Percentiles rank a stretch among this genome's conserved stretches.
These are phyloP conservation scores for Jamesozyma piceae DNA, from an alignment of 805 yeast species.

Conservation along the genomic window DNA sequence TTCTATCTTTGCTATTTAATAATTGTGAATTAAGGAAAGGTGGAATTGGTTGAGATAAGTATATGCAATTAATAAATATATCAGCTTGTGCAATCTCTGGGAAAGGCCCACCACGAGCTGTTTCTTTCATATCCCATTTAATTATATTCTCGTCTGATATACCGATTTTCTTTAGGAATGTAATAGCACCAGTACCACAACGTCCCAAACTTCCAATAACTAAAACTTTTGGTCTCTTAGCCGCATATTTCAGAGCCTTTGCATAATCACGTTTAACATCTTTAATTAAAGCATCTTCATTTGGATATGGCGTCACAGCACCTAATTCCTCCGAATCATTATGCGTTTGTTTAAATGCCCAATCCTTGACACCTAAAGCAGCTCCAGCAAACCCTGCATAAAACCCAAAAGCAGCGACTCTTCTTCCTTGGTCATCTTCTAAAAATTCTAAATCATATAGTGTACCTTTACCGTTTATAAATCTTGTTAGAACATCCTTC, in stretches of 20 bases:
- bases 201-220: slow-evolving; percentile 97
- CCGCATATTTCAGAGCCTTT: slow-evolving; percentile 51
- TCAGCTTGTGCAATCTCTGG: slow-evolving; percentile 79
- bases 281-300: slow-evolving; percentile 64
- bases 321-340: slow-evolving; percentile 59
- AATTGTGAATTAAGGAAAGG: slow-evolving; percentile 72
- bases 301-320: slow-evolving; percentile 73
- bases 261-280: slow-evolving; percentile 56
- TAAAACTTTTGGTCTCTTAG: slow-evolving; percentile 65
- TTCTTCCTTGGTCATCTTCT: slow-evolving; percentile 89
- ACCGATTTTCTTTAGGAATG: slow-evolving; percentile 72
- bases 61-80: slow-evolving; percentile 92
- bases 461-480: slow-evolving; percentile 84
- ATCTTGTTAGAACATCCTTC: slow-evolving; percentile 81
- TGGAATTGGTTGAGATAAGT: slow-evolving; percentile 84
- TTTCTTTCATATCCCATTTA: slow-evolving; percentile 97
- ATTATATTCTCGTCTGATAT: slow-evolving; percentile 73
- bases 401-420: slow-evolving; percentile 99
- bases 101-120: slow-evolving; percentile 96
- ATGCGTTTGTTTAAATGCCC: slow-evolving; percentile 85
- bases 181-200: slow-evolving; percentile 96
- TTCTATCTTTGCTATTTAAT: slow-evolving; percentile 61
- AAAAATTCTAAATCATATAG: slow-evolving; percentile 91
- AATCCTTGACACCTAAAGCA: slow-evolving; percentile 86
- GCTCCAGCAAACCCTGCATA: slow-evolving; percentile 99